phyloP scores from a whole-genome alignment of 345 rosid genomes.

The sweet orange (Citrus sinensis) region DVS_A1.0 CM039162.1:3801501-3802000 shows the following conservation, averaged over 20 bases:
- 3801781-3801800: not conserved
- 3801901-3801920: slow-evolving; percentile 83
- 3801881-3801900: slow-evolving; percentile 99
- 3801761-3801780: not conserved
- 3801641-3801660: slow-evolving; percentile 35
- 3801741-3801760: slow-evolving; percentile 14
- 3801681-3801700: slow-evolving; percentile 61
- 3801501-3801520: slow-evolving; percentile 99
- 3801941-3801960: slow-evolving; percentile 51
- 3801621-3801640: slow-evolving; percentile 51
- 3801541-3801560: slow-evolving; percentile 64
- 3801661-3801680: slow-evolving; percentile 33
- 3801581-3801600: slow-evolving; percentile 49
- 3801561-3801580: slow-evolving; percentile 45
- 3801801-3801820: not conserved
- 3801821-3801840: slow-evolving; percentile 3
- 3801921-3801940: slow-evolving; percentile 33
- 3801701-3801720: slow-evolving; percentile 77
- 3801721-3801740: slow-evolving; percentile 82
- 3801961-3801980: not conserved
- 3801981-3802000: not conserved
- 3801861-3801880: slow-evolving; percentile 36
- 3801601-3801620: slow-evolving; percentile 37
- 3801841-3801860: slow-evolving; percentile 11
- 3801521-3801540: slow-evolving; percentile 94